phyloP scores from a whole-genome alignment of 768 basidiomycete genomes.

The Candolleomyces aberdarensis region DNA sequence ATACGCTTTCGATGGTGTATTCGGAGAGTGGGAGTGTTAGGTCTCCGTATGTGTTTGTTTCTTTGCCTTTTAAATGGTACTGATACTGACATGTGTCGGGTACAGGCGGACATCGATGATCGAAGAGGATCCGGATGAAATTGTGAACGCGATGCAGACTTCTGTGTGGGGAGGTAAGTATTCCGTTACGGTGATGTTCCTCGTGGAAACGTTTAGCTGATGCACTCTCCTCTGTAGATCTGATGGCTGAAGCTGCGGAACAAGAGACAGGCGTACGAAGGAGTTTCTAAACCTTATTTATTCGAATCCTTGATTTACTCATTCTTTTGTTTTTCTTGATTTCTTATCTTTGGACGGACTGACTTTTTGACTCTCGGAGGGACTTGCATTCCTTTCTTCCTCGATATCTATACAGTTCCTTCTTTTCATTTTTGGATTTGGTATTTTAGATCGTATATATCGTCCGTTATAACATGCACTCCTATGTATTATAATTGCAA shows the following conservation, averaged over 20 bases:
- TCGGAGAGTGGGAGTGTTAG: slow-evolving; percentile 39
- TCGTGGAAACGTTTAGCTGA: no score
- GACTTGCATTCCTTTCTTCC: no score
- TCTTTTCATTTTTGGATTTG: no score
- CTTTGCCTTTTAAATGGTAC: background rate
- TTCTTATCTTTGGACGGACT: no score
- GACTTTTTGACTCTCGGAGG: no score
- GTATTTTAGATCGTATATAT: background rate
- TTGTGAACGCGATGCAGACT: slow-evolving; percentile 57
- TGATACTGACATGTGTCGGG: background rate
- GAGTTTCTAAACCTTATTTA: background rate
- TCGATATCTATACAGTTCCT: no score
- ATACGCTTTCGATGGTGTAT: slow-evolving; percentile 37
- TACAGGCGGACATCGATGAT: slow-evolving; percentile 37
- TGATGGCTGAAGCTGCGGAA: no score
- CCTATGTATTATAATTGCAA: background rate
- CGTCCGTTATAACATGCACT: background rate
- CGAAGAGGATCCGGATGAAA: slow-evolving; percentile 44
- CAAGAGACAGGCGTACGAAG: no score
- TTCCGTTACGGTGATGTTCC: no score
- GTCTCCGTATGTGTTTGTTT: slow-evolving; percentile 41
- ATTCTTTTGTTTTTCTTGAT: no score
- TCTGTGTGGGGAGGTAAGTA: slow-evolving; percentile 72
- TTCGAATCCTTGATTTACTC: background rate
- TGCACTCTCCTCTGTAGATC: no score